Evolutionary conservation across 305 asterid genomes (phyloP).

Genomic region (Solanum chacoense): DNA sequence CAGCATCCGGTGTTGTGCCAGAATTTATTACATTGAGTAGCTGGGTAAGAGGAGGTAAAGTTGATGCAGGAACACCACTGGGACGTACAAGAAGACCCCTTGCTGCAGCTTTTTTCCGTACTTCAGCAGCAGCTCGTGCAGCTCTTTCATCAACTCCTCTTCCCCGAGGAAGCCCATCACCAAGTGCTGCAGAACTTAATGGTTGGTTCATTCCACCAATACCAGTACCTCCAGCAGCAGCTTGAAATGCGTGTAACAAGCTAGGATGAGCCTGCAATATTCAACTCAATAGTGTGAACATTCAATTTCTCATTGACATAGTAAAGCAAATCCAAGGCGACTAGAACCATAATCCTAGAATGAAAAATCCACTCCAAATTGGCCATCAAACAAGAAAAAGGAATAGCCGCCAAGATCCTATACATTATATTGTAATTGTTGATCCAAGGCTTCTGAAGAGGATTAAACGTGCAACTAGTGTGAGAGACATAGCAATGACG

Average conservation of each 20-base stretch:
- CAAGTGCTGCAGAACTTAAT: slow-evolving; percentile 29
- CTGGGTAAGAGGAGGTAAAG: slow-evolving; percentile 54
- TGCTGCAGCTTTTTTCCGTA: slow-evolving; percentile 81
- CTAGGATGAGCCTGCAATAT: slow-evolving; percentile 72
- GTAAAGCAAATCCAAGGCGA: not conserved
- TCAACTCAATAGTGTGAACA: not conserved
- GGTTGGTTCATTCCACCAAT: slow-evolving; percentile 34
- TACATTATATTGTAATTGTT: not conserved
- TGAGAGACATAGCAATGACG: not conserved
- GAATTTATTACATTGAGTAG: slow-evolving; percentile 49
- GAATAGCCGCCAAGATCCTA: not conserved
- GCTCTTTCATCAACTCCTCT: slow-evolving; percentile 88
- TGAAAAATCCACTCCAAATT: not conserved
- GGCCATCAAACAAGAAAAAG: not conserved
- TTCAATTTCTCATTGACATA: not conserved
- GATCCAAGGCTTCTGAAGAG: not conserved
- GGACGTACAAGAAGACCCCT: slow-evolving; percentile 67
- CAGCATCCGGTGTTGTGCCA: slow-evolving; percentile 25
- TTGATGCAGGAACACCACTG: slow-evolving; percentile 52
- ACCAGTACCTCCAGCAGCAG: slow-evolving; percentile 46
- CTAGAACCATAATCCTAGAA: not conserved
- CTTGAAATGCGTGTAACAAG: slow-evolving; percentile 74
- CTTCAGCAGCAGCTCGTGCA: slow-evolving; percentile 75
- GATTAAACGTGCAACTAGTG: not conserved
- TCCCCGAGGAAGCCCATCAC: slow-evolving; percentile 53